Base-by-base conservation (phyloP, 2,329 filamentous ascomycete genomes). In the Aspergillus japonicus region DNA sequence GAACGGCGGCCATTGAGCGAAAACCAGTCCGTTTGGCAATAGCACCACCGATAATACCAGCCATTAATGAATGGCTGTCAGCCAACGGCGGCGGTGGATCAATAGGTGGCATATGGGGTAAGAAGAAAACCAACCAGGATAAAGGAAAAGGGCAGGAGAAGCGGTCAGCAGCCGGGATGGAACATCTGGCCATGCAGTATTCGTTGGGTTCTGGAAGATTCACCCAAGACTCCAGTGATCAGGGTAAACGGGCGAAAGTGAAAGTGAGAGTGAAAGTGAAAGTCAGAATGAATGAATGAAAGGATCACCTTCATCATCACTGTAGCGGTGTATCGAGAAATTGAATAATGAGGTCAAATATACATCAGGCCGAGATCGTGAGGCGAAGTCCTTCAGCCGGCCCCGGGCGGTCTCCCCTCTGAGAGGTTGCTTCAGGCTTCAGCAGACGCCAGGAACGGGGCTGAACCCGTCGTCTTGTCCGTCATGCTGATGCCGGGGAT, bases 141-240 rank as follows among this genome's bases (percentile, higher is more conserved):
- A 11, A 19, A 59, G 56, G 16, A 54, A 19, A 31, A 61, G 52
- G 52, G 58, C n/a, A 58, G 50, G 48, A 62, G 57, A 58, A 60
- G 62, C 62, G 62, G 62, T 64, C 62, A 64, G 58, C 49, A 33
- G 33, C 23, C 26, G 26, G 54, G 54, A 48, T 50, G 44, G 24
- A 56, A 33, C 19, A 44, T 23, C 54, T 10, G n/a, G 33, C 11
- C 47, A 42, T 57, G 47, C 54, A 50, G 23, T 33, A 50, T 21
- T 26, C 39, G 19, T 50, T 51, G 21, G 39, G 4, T 57, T 57
- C 54, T 57, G 47, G 54, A 57, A 57, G 33, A 48, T 51, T 57
- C 47, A 57, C 35, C 31, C 47, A 19, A 47, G 5, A 26, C 42
- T n/a, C 19, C 47, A 33, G 4, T 42, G 33, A 42, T 26, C 33